These are phyloP conservation scores for Torrubiellomyces zombiae DNA, from an alignment of 2,329 filamentous ascomycete species.

Conservation along the genomic window DNA sequence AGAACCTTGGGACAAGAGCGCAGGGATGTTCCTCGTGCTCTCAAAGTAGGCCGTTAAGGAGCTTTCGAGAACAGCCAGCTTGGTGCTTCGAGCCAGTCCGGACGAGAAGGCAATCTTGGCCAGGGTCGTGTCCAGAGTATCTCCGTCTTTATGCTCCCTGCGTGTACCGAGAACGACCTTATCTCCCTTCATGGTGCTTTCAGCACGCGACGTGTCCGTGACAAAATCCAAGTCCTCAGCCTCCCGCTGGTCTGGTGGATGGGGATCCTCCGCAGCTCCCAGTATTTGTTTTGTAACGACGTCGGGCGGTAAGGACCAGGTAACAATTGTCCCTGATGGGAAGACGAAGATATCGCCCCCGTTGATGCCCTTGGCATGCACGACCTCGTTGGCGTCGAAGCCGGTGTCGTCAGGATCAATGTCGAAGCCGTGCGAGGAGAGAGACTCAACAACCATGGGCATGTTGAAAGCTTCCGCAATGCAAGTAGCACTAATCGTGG, in stretches of 20 bases:
- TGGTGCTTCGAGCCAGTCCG: constrained; percentile 79
- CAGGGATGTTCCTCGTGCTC: constrained; percentile 68
- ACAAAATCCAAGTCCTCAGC: constrained; percentile 81
- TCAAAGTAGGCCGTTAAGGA: constrained; percentile 72
- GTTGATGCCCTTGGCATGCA: constrained; percentile 43
- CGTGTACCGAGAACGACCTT: constrained; percentile 79
- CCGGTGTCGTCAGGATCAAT: constrained; percentile 45
- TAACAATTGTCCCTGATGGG: constrained; percentile 81
- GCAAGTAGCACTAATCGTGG: constrained; percentile 40
- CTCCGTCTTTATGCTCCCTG: constrained; percentile 25
- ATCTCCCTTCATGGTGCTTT: constrained; percentile 68
- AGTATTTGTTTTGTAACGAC: constrained; percentile 60
- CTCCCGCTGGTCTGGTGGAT: constrained; percentile 53
- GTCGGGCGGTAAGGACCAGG: constrained; percentile 72
- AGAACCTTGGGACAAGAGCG: constrained; percentile 50
- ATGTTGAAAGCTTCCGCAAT: constrained; percentile 49
- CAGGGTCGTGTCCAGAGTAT: constrained; percentile 45
- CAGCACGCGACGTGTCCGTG: constrained; percentile 55
- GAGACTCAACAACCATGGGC: constrained; percentile 38
- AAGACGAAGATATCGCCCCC: constrained; percentile 89
- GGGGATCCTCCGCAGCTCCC: constrained; percentile 58
- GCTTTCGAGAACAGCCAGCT: constrained; percentile 80
- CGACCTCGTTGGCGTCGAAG: constrained; percentile 44
- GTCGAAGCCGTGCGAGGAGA: constrained; percentile 40
- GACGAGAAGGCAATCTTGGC: constrained; percentile 96